Evolutionary conservation across 306 rosid genomes (phyloP).

Genomic region (Sphenostylis stenocarpa): DNA sequence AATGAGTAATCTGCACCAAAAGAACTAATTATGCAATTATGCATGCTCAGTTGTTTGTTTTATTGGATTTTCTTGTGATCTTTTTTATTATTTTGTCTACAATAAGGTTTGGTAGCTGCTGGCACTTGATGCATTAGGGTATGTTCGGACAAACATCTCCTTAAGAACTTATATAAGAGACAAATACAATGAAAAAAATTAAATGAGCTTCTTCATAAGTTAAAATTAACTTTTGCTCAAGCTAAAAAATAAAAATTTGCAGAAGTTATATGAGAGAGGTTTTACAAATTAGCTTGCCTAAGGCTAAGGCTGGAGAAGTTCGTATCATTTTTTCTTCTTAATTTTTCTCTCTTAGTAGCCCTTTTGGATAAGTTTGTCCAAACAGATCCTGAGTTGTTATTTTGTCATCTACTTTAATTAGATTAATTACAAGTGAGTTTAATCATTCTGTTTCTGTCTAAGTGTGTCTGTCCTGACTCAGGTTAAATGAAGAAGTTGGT

Average conservation of each 20-base stretch:
- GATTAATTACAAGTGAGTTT: conserved; percentile 10
- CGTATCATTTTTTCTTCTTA: too few species aligned
- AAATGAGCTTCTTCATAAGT: too few species aligned
- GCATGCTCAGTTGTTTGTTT: background rate
- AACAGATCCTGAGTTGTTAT: background rate
- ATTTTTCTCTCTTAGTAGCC: too few species aligned
- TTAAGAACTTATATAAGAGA: too few species aligned
- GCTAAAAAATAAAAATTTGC: too few species aligned
- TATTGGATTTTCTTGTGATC: background rate
- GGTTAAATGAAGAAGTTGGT: conserved; percentile 72
- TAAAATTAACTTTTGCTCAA: too few species aligned
- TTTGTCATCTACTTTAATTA: conserved; percentile 11
- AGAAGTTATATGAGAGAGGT: too few species aligned
- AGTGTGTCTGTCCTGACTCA: conserved; percentile 42
- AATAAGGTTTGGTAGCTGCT: background rate
- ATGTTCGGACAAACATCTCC: too few species aligned
- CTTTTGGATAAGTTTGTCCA: too few species aligned
- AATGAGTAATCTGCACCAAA: background rate
- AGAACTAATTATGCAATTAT: conserved; percentile 7
- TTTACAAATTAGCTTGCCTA: too few species aligned
- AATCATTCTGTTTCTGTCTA: conserved; percentile 24
- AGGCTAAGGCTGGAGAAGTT: too few species aligned
- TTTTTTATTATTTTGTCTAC: conserved; percentile 3
- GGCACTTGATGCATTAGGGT: conserved; percentile 13
- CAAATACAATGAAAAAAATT: too few species aligned